Base-by-base conservation (phyloP, 768 basidiomycete genomes). In the Imleria badia region DNA sequence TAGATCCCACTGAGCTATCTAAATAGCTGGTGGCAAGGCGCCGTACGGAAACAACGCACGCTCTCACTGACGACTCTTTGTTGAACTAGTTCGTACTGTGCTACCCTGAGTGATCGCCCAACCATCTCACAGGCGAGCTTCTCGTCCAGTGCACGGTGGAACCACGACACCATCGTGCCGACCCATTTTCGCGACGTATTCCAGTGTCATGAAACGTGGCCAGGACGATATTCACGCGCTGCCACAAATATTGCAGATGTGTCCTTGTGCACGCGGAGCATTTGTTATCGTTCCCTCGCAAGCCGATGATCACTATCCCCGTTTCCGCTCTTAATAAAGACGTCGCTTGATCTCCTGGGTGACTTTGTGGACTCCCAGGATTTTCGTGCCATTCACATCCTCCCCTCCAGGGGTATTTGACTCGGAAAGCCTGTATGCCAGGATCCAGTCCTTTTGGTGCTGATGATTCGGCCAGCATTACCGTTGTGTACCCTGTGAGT, bases 321-420 rank as follows among this genome's bases (percentile, higher is more conserved):
- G 30, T 19, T 33, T 43, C 59, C 31, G 40, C 39, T 41, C 54
- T 36, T 53, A 46, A 49, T 60, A 64, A 62, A 33, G 34, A 43
- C 33, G 7, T 33, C 36, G 0, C 46, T 52, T 22, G 42, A 36
- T 13, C 6, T 41, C 15, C 45, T 35, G 34, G 26, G 48, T 47
- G 34, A 20, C 41, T 29, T 41, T 44, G 36, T 52, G 56, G 38
- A 26, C 45, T 38, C 42, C 36, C 45, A 17, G n/a, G 40, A 44
- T 4, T 40, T 40, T 48, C 14, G 51, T 38, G 43, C 39, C 12
- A 23, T 41, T 34, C 38, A n/a, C 33, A 23, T 29, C 23, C 49
- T 13, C 33, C 20, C 26, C 33, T 43, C 42, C n/a, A 45, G 45
- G 34, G 23, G 29, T 39, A 20, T 17, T 34, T 13, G 36, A 12